These are phyloP conservation scores for Coemansia sp. DNA, from an alignment of 192 early-diverging fungal genomes.

Conservation along the genomic window DNA sequence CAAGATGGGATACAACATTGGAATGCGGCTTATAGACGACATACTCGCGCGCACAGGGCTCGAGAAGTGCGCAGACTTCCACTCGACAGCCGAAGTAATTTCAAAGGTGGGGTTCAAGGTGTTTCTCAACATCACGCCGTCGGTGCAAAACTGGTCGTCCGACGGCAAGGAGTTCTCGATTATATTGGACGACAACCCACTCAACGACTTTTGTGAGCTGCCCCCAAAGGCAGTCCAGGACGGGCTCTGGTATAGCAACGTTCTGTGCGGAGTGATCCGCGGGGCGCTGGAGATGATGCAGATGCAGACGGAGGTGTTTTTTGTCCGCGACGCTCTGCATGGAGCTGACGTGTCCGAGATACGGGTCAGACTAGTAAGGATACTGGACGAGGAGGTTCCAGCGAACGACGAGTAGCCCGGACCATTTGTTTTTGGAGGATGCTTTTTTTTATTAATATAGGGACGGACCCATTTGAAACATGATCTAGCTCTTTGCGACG, in stretches of 20 bases:
- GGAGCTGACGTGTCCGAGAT: conserved; percentile 93
- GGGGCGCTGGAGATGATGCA: conserved; percentile 97
- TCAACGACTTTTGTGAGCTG: conserved; percentile 97
- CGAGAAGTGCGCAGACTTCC: conserved; percentile 74
- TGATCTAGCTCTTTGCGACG: neutral
- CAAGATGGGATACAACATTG: conserved; percentile 99
- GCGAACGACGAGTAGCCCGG: conserved; percentile 71
- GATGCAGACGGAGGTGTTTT: conserved; percentile 85
- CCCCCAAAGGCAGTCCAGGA: conserved; percentile 73
- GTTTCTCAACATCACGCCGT: conserved; percentile 89
- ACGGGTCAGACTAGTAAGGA: conserved; percentile 81
- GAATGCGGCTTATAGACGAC: conserved; percentile 92
- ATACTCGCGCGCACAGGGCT: conserved; percentile 77
- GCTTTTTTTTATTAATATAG: too few relatives aligned
- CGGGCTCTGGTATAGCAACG: conserved; percentile 95
- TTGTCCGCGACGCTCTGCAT: conserved; percentile 76
- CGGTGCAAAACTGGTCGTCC: conserved; percentile 74
- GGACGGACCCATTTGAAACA: too few relatives aligned
- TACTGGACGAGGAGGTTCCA: conserved; percentile 95
- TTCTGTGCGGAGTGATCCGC: conserved; percentile 89
- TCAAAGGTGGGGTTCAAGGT: conserved; percentile 97
- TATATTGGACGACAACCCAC: conserved; percentile 91
- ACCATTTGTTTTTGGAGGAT: neutral
- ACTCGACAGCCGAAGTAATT: conserved; percentile 91
- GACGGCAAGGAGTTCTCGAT: conserved; percentile 93